Percentiles rank a stretch among this genome's conserved stretches.
phyloP scores from a whole-genome alignment of 2,329 filamentous ascomycete species.

The Catunica adiposa region DNA sequence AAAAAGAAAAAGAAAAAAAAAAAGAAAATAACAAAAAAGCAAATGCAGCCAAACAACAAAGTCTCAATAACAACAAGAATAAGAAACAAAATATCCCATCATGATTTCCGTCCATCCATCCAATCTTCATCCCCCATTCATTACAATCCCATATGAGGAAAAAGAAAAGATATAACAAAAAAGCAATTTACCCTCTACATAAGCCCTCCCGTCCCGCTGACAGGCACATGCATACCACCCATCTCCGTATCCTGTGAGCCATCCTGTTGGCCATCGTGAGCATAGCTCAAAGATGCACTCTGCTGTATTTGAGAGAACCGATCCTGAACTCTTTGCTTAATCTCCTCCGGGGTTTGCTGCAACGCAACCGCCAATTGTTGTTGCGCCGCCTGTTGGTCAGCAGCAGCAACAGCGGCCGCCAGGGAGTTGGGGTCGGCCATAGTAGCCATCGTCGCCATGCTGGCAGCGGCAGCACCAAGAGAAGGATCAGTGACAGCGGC shows the following conservation, averaged over 20 bases:
- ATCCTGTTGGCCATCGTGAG: not conserved
- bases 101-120: not conserved
- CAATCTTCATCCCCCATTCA: too few relatives aligned
- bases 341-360: slow-evolving; percentile 10
- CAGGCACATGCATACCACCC: slow-evolving; percentile 2
- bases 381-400: slow-evolving; percentile 8
- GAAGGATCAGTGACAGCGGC: slow-evolving; percentile 11
- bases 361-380: slow-evolving; percentile 9
- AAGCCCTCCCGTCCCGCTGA: not conserved
- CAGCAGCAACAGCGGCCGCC: not conserved
- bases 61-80: too few relatives aligned
- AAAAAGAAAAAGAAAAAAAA: not conserved
- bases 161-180: too few relatives aligned
- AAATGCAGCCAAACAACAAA: too few relatives aligned
- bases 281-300: slow-evolving; percentile 5
- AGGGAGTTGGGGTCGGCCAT: slow-evolving; percentile 6
- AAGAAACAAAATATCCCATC: slow-evolving; percentile 4
- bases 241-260: not conserved
- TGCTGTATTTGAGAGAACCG: slow-evolving; percentile 12
- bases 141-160: too few relatives aligned
- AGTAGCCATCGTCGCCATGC: slow-evolving; percentile 5
- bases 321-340: slow-evolving; percentile 10
- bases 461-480: slow-evolving; percentile 8
- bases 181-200: too few relatives aligned
- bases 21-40: not conserved